phyloP scores from a whole-genome alignment of 768 basidiomycete species.

The Vishniacozyma victoriae region DNA sequence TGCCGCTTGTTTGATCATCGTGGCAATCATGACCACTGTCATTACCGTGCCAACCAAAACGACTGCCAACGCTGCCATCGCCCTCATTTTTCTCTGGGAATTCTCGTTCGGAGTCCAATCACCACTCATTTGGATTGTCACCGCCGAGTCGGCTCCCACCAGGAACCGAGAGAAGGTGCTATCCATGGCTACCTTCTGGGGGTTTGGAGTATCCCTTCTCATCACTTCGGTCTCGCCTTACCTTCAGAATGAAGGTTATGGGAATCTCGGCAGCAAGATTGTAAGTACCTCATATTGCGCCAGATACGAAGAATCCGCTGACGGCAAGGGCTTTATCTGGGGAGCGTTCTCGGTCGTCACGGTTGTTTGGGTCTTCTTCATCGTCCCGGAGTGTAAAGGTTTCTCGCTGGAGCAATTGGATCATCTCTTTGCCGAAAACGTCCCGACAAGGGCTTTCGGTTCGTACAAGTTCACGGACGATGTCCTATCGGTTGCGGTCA shows the following conservation, averaged over 20 bases:
- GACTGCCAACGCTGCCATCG: slow-evolving; percentile 2
- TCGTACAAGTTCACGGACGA: slow-evolving; percentile 14
- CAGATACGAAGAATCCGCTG: neutral
- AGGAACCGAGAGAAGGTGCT: slow-evolving; percentile 26
- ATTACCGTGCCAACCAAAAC: slow-evolving; percentile 2
- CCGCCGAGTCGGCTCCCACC: slow-evolving; percentile 19
- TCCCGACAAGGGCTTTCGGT: slow-evolving; percentile 6
- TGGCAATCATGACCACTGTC: slow-evolving; percentile 19
- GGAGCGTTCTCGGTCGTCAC: slow-evolving; percentile 20
- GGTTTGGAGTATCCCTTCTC: slow-evolving; percentile 22
- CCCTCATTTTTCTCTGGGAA: slow-evolving; percentile 15
- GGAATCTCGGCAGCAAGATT: slow-evolving; percentile 31
- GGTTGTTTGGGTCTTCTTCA: slow-evolving; percentile 18
- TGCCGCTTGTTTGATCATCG: slow-evolving; percentile 13
- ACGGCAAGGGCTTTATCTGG: slow-evolving; percentile 23
- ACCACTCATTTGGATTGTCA: slow-evolving; percentile 24
- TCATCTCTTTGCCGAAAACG: slow-evolving; percentile 18
- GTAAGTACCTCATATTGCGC: slow-evolving; percentile 4
- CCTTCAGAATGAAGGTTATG: slow-evolving; percentile 29
- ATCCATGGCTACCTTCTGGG: slow-evolving; percentile 20
- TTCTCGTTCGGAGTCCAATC: slow-evolving; percentile 20
- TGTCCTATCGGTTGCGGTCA: too few relatives aligned
- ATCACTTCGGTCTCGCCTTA: slow-evolving; percentile 30
- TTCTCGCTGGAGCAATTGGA: slow-evolving; percentile 32
- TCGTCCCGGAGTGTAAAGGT: slow-evolving; percentile 30